phyloP scores from a whole-genome alignment of 495 filamentous ascomycete genomes.

The Cryomyces antarcticus region DNA sequence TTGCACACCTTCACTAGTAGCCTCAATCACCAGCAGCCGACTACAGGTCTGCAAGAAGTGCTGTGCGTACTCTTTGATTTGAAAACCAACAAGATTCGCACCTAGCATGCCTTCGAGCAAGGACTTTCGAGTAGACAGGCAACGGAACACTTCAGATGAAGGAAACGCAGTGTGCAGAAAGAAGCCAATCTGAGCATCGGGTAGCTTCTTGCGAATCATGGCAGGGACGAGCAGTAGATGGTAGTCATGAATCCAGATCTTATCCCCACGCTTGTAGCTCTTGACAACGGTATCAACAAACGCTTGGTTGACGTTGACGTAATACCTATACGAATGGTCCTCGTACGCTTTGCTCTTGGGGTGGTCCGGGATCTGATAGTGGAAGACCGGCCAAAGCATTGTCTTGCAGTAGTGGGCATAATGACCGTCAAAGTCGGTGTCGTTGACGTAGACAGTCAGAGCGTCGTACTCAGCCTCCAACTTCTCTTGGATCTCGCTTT shows the following conservation, averaged over 20 bases:
- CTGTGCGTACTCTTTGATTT: slow-evolving; percentile 75
- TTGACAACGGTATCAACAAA: slow-evolving; percentile 76
- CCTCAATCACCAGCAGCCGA: slow-evolving; percentile 65
- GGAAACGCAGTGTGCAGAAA: slow-evolving; percentile 91
- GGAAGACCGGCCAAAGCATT: slow-evolving; percentile 44
- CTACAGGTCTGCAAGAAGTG: slow-evolving; percentile 92
- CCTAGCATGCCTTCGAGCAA: slow-evolving; percentile 80
- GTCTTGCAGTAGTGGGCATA: slow-evolving; percentile 81
- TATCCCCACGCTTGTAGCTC: slow-evolving; percentile 79
- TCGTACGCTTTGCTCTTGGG: slow-evolving; percentile 95
- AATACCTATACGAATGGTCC: slow-evolving; percentile 90
- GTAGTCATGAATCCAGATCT: slow-evolving; percentile 89
- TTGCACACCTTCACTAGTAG: slow-evolving; percentile 68
- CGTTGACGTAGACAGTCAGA: slow-evolving; percentile 60
- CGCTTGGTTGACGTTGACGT: slow-evolving; percentile 71
- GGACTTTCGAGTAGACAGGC: slow-evolving; percentile 62
- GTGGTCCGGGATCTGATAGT: slow-evolving; percentile 91
- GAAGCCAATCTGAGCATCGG: slow-evolving; percentile 83
- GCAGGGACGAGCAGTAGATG: slow-evolving; percentile 77
- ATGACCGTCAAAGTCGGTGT: slow-evolving; percentile 79
- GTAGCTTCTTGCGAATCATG: slow-evolving; percentile 70
- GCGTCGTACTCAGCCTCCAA: slow-evolving; percentile 63
- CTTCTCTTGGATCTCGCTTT: slow-evolving; percentile 57
- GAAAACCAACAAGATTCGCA: slow-evolving; percentile 77
- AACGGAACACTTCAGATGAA: slow-evolving; percentile 86